Base-by-base conservation (phyloP, 257 asterid species). In the Solanum infundibuliforme region DNA sequence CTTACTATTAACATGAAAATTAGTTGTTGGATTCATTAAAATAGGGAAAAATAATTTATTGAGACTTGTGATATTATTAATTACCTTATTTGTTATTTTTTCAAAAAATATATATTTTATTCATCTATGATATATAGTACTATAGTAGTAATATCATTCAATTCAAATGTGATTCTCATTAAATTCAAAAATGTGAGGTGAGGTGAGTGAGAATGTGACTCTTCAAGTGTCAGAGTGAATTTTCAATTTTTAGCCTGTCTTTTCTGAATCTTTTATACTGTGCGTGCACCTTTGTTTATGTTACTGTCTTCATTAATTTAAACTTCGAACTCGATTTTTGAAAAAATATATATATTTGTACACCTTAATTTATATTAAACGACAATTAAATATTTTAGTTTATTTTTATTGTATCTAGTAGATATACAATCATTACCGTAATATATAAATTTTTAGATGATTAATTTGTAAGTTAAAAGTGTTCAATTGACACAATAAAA, bases 101-200 rank as follows among this genome's bases (percentile, higher is more conserved):
- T 6, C 8, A 6, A 52, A 52, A 48, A 48, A 48, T 0, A 48
- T 2, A 11, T 43, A 52, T 16, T 2, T 52, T 52, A 52, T 79
- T 41, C 20, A 77, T 46, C 7, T 82, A 52, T 82, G 60, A 48
- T 48, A 48, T 66, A 82, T 43, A 43, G 6, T 48, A 6, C 32
- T 31, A 2, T 31, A 31, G 32, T 31, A 31, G 16, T 31, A 18
- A 6, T 31, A 36, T 13, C 43, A 68, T 85, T 85, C 3, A 41
- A 85, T 85, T 85, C 87, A 68, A 68, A 85, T 65, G 55, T 41
- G 82, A 85, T 39, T 58, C 27, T 66, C 5, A 86, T 86, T 86
- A 43, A 69, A 71, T 71, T 86, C 35, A 86, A 86, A 86, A 31
- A 81, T 5, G 29, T 7, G 83, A 77, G 60, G 84, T 77, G 87